Base-by-base conservation (phyloP, 179 eudicot species). In the Corrigiola litoralis region DNA sequence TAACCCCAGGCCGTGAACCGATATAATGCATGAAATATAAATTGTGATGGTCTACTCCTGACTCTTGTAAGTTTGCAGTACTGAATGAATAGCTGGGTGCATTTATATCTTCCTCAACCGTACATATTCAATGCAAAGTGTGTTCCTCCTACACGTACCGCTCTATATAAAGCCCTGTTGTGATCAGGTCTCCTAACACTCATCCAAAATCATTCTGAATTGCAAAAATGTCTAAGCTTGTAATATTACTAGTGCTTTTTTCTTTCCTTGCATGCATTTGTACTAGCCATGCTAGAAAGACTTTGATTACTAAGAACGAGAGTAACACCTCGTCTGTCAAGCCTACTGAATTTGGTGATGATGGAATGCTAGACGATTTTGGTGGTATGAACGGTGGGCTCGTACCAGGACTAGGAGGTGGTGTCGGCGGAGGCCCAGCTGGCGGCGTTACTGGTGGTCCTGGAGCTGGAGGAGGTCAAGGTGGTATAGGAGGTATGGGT, bases 161-260 rank as follows among this genome's bases (percentile, higher is more conserved):
- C 20, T 49, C 70, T 71, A 71, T 71, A 71, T 57, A 71, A 36
- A 48, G 25, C 65, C 62, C 9, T 47, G 3, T 36, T 46, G 42
- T 12, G 5, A 14, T 33, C 6, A 9, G 9, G 31, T 32, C n/a
- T 44, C 47, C 12, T 20, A 60, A 3, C 1, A 12, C 6, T 8
- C 24, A 6, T 40, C n/a, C 4, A 20, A 12, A 37, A 14, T 11
- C 24, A 29, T 16, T 8, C 11, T 36, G 62, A 24, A 20, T 57
- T 6, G 31, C 23, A 31, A 36, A 34, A 21, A 63, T 33, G 47
- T 24, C 45, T 51, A 40, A 40, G 61, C 29, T 28, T 27, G 13
- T 65, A 2, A 42, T 28, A 4, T 37, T 46, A 18, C 27, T 63
- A 34, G 69, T 48, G 17, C 12, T 56, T 54, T 36, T 57, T 1